Conservation (phyloP, 75 land plant genomes). For the Selaginella tamariscina region DNA sequence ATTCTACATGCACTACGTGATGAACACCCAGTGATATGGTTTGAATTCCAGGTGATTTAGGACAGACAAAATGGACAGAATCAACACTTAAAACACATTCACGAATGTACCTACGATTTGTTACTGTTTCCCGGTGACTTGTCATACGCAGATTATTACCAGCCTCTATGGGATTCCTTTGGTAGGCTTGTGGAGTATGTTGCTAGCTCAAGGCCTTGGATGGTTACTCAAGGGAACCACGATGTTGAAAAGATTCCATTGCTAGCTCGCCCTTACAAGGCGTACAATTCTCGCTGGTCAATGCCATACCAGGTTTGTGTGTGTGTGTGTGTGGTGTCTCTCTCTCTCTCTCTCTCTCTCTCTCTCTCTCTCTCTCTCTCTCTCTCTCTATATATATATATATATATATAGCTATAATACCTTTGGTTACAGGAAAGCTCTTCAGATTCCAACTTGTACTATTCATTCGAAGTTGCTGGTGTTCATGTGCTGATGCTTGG, state of each 20-base stretch:
- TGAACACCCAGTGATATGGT: neutral
- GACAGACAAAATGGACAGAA: slow-evolving; percentile 76
- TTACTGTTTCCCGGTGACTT: slow-evolving; percentile 84
- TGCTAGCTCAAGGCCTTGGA: slow-evolving; percentile 84
- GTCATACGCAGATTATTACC: slow-evolving; percentile 86
- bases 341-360: too few species aligned
- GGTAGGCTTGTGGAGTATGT: slow-evolving; percentile 66
- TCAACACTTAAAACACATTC: slow-evolving; percentile 70
- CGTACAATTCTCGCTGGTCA: slow-evolving; percentile 83
- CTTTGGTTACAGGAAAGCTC: slow-evolving; percentile 78
- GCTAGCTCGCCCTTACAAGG: slow-evolving; percentile 41
- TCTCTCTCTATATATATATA: too few species aligned
- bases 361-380: too few species aligned
- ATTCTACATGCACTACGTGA: neutral
- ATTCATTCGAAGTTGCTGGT: slow-evolving; percentile 93
- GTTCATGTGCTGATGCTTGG: slow-evolving; percentile 90
- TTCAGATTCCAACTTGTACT: slow-evolving; percentile 80
- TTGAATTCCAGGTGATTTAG: slow-evolving; percentile 60
- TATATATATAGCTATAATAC: too few species aligned
- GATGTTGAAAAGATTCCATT: slow-evolving; percentile 63
- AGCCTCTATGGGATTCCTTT: slow-evolving; percentile 83
- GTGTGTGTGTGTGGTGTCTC: too few species aligned
- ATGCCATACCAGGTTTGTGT: too few species aligned
- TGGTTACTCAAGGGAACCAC: slow-evolving; percentile 97
- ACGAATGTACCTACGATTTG: slow-evolving; percentile 54